These are phyloP conservation scores for Byssoonygena ceratinophila DNA, from an alignment of 2,329 filamentous ascomycete genomes.

Conservation along the genomic window DNA sequence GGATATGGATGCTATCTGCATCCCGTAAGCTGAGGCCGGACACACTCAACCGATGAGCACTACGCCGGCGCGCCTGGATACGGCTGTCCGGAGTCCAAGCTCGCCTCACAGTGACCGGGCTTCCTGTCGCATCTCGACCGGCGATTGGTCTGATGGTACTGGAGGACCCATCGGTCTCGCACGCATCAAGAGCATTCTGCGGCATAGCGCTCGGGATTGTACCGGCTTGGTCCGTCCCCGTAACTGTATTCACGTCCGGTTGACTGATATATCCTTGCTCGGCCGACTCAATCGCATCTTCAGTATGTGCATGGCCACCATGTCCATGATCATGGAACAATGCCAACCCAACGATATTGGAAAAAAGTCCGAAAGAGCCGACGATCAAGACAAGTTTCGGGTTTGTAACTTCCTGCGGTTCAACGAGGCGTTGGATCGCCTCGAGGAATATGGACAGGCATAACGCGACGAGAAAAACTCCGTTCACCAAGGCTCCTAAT, in stretches of 20 bases:
- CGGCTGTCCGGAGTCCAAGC: not conserved
- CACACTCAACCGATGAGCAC: constrained; percentile 34
- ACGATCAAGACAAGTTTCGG: constrained; percentile 83
- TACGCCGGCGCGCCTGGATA: constrained; percentile 20
- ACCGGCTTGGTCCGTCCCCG: constrained; percentile 47
- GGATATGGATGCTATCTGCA: constrained; percentile 65
- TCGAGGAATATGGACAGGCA: constrained; percentile 96
- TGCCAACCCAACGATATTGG: constrained; percentile 79
- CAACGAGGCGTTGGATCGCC: constrained; percentile 80
- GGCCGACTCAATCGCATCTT: constrained; percentile 30
- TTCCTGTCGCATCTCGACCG: constrained; percentile 16
- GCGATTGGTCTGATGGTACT: constrained; percentile 13
- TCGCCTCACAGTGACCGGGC: constrained; percentile 3
- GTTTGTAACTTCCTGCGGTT: constrained; percentile 76
- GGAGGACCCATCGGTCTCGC: constrained; percentile 20
- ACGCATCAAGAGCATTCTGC: constrained; percentile 48
- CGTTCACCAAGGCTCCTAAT: constrained; percentile 89
- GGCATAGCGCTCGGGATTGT: constrained; percentile 53
- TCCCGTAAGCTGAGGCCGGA: constrained; percentile 48
- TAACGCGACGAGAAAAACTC: constrained; percentile 90
- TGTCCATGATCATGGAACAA: constrained; percentile 89
- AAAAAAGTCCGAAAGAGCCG: constrained; percentile 71
- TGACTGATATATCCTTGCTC: constrained; percentile 35
- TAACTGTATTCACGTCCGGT: constrained; percentile 25
- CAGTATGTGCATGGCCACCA: constrained; percentile 38